Conservation (phyloP, 2,329 filamentous ascomycete genomes). For the Fusarium lyarnte region DNA sequence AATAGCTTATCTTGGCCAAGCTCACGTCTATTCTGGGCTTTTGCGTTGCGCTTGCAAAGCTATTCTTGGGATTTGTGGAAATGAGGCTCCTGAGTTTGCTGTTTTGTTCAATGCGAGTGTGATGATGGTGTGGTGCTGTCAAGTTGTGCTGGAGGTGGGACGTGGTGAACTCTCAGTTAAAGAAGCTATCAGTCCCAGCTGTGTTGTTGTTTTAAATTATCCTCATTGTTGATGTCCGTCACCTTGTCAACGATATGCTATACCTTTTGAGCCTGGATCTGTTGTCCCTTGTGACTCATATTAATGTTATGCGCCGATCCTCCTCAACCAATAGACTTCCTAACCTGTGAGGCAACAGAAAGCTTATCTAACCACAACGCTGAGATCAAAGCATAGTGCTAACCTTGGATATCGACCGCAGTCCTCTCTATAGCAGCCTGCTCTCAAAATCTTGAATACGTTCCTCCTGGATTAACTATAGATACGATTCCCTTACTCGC, state of each 20-base stretch:
- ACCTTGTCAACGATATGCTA: neutral
- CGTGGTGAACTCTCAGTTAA: constrained; percentile 16
- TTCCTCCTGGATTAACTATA: neutral
- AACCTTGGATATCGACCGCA: neutral
- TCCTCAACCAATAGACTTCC: neutral
- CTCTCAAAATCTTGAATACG: neutral
- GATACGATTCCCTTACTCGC: neutral
- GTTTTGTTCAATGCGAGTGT: neutral
- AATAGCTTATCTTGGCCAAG: constrained; percentile 7
- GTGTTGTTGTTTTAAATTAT: neutral
- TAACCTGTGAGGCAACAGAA: neutral
- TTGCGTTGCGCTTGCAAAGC: neutral
- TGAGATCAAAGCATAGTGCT: neutral
- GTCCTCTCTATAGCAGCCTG: neutral
- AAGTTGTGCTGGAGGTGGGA: neutral
- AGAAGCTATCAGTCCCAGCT: constrained; percentile 11
- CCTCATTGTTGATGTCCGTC: neutral
- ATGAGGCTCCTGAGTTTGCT: constrained; percentile 4
- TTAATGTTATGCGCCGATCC: neutral
- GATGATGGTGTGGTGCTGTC: constrained; percentile 14
- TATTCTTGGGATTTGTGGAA: neutral
- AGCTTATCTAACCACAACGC: neutral
- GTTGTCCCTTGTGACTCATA: neutral
- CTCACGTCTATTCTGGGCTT: neutral
- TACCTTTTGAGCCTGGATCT: neutral